Conservation (phyloP, 2,329 filamentous ascomycete genomes). For the Fulvia fulva region DNA sequence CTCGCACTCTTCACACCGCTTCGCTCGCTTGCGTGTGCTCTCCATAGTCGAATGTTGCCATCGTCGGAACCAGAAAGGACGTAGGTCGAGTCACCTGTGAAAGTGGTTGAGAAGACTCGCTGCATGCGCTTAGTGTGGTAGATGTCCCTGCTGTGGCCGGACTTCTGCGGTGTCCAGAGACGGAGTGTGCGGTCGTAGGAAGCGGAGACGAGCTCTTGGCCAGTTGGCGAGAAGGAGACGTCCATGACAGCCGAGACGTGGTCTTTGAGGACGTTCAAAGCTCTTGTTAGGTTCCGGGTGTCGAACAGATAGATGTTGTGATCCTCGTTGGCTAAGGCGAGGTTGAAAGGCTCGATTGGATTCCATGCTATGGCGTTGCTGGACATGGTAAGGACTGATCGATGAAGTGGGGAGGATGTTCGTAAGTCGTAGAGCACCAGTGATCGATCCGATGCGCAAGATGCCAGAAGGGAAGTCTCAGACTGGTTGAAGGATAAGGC, state of each 20-base stretch:
- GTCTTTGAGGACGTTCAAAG: slow-evolving; percentile 84
- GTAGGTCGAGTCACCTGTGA: slow-evolving; percentile 86
- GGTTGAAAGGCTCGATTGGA: slow-evolving; percentile 94
- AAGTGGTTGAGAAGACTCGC: slow-evolving; percentile 78
- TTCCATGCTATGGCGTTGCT: slow-evolving; percentile 88
- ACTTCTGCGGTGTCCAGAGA: slow-evolving; percentile 68
- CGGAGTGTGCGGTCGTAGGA: slow-evolving; percentile 86
- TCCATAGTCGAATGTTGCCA: slow-evolving; percentile 86
- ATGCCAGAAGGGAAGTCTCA: slow-evolving; percentile 86
- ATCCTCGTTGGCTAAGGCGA: slow-evolving; percentile 89
- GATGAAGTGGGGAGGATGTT: slow-evolving; percentile 76
- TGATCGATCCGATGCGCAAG: slow-evolving; percentile 77
- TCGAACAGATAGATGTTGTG: slow-evolving; percentile 93
- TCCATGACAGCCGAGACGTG: slow-evolving; percentile 94
- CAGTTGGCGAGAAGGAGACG: slow-evolving; percentile 90
- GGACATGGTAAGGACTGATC: slow-evolving; percentile 75
- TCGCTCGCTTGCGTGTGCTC: slow-evolving; percentile 76
- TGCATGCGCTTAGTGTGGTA: slow-evolving; percentile 99
- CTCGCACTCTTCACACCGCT: slow-evolving; percentile 81
- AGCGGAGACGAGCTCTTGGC: slow-evolving; percentile 86
- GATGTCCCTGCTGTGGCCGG: slow-evolving; percentile 80
- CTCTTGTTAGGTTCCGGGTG: slow-evolving; percentile 83
- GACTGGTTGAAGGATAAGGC: slow-evolving; percentile 86
- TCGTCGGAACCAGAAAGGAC: slow-evolving; percentile 89
- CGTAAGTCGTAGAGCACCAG: slow-evolving; percentile 89